Evolutionary conservation across 805 yeast genomes (phyloP).

Genomic region (Wickerhamomyces chambardii): DNA sequence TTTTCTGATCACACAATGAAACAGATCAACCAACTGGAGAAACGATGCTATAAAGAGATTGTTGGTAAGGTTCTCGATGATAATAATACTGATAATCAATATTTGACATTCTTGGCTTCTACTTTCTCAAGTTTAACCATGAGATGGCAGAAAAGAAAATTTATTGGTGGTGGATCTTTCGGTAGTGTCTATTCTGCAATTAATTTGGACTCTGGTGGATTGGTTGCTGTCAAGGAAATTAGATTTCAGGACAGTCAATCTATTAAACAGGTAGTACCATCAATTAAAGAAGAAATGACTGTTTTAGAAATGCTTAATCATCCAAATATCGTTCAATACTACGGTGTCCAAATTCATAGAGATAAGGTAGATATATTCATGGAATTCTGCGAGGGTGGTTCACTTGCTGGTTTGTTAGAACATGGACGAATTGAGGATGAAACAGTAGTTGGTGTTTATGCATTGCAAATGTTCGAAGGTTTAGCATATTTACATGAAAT

Average conservation of each 20-base stretch:
- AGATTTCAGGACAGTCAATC: slow-evolving; percentile 83
- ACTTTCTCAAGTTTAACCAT: slow-evolving; percentile 84
- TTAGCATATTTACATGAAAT: slow-evolving; percentile 88
- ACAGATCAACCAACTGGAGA: slow-evolving; percentile 58
- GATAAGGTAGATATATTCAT: slow-evolving; percentile 92
- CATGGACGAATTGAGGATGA: slow-evolving; percentile 97
- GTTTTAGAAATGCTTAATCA: slow-evolving; percentile 92
- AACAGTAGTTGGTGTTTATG: slow-evolving; percentile 80
- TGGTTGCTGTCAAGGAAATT: slow-evolving; percentile 95
- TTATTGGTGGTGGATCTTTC: slow-evolving; percentile 92
- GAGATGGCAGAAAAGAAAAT: slow-evolving; percentile 95
- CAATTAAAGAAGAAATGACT: slow-evolving; percentile 93
- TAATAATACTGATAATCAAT: slow-evolving; percentile 79
- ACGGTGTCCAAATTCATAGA: slow-evolving; percentile 95
- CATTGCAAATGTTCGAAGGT: slow-evolving; percentile 91
- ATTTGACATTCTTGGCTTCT: slow-evolving; percentile 77
- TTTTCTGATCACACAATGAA: slow-evolving; percentile 62
- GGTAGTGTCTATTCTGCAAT: slow-evolving; percentile 92
- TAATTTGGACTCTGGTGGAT: slow-evolving; percentile 89
- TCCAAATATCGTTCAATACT: slow-evolving; percentile 94
- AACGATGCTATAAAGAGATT: slow-evolving; percentile 28
- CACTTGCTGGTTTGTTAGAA: slow-evolving; percentile 73
- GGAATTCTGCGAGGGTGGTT: slow-evolving; percentile 97
- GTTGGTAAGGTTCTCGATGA: slow-evolving; percentile 90
- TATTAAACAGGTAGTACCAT: slow-evolving; percentile 74